Evolutionary conservation across 805 yeast genomes (phyloP).

Genomic region (Naumovozyma dairenensis): DNA sequence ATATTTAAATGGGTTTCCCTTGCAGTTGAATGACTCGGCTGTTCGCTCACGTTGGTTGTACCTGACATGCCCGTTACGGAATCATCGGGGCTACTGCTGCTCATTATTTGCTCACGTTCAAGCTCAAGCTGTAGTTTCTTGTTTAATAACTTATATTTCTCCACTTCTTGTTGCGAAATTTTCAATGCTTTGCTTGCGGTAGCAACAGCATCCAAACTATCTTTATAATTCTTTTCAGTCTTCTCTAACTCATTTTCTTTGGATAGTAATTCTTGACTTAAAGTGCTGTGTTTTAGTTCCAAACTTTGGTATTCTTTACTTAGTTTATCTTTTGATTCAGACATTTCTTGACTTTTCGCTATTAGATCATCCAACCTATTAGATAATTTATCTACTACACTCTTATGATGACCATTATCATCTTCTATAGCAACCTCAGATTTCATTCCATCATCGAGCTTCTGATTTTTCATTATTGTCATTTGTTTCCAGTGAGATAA

Average conservation of each 20-base stretch:
- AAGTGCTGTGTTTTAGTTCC: slow-evolving; percentile 23
- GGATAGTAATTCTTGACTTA: slow-evolving; percentile 16
- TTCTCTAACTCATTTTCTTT: slow-evolving; percentile 31
- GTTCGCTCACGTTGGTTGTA: slow-evolving; percentile 8
- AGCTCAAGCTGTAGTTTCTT: slow-evolving; percentile 52
- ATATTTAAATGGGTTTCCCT: slow-evolving; percentile 53
- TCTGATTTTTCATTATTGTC: neutral
- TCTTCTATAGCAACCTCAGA: slow-evolving; percentile 6
- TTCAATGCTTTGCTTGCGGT: slow-evolving; percentile 69
- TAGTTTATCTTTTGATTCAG: slow-evolving; percentile 27
- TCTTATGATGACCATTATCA: slow-evolving; percentile 12
- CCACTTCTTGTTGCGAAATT: slow-evolving; percentile 62
- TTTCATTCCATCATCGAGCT: slow-evolving; percentile 4
- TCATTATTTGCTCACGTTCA: slow-evolving; percentile 53
- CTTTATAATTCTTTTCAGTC: slow-evolving; percentile 58
- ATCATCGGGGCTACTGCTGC: slow-evolving; percentile 27
- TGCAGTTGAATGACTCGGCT: slow-evolving; percentile 11
- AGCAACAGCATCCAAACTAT: slow-evolving; percentile 60
- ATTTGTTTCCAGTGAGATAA: slow-evolving; percentile 21
- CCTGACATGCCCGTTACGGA: slow-evolving; percentile 7
- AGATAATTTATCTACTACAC: slow-evolving; percentile 37
- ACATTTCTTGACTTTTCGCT: slow-evolving; percentile 36
- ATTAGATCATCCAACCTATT: slow-evolving; percentile 48
- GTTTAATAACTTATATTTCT: slow-evolving; percentile 46
- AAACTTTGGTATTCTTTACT: slow-evolving; percentile 24